Conservation (phyloP, 1,284 basidiomycete species). For the Singerocomus rubriflavus region DNA sequence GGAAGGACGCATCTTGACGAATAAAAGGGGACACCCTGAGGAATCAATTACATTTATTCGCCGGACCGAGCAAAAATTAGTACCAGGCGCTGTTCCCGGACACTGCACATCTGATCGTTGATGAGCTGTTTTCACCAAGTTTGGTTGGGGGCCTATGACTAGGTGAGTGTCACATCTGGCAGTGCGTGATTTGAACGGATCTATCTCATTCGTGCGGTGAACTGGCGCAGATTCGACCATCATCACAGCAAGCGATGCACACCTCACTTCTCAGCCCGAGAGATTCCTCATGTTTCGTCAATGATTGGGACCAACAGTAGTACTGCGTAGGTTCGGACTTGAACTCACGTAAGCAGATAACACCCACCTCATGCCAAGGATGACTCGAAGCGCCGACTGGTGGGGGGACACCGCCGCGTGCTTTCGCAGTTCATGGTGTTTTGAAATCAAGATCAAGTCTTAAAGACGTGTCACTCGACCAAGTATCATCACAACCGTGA, state of each 20-base stretch:
- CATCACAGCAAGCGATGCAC: not conserved
- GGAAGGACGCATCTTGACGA: constrained; percentile 19
- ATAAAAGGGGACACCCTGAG: constrained; percentile 16
- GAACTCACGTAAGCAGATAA: too few species aligned
- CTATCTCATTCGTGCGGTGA: not conserved
- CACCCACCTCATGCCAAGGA: too few species aligned
- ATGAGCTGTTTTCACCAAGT: constrained; percentile 3
- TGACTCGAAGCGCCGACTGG: too few species aligned
- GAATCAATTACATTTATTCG: constrained; percentile 3
- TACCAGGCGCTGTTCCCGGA: constrained; percentile 12
- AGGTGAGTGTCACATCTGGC: not conserved
- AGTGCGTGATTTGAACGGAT: not conserved
- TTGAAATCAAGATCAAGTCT: too few species aligned
- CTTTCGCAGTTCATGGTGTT: too few species aligned
- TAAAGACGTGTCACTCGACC: too few species aligned
- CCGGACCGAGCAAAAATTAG: constrained; percentile 8
- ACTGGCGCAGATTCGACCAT: not conserved
- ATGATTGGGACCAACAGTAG: too few species aligned
- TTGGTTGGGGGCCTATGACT: not conserved
- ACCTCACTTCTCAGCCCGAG: not conserved
- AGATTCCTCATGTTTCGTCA: too few species aligned
- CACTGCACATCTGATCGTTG: constrained; percentile 22
- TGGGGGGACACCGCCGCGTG: too few species aligned
- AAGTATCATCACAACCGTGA: not conserved
- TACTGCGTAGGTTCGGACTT: too few species aligned